Evolutionary conservation across 176 grass and related monocot genomes (phyloP).

Genomic region (Cocos nucifera): DNA sequence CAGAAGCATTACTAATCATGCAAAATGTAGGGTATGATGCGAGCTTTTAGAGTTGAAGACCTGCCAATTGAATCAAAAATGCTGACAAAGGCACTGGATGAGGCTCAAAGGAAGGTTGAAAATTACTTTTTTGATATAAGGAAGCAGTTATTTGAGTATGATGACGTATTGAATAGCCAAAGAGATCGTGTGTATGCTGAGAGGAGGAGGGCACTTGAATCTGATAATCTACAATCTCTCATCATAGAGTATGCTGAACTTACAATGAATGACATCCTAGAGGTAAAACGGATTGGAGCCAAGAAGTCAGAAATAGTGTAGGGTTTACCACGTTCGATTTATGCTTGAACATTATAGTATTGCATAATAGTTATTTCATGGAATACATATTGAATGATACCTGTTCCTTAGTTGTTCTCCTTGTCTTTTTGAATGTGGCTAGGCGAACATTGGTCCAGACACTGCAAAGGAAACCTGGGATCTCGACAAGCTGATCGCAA

Average conservation of each 20-base stretch:
- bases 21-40: conserved; percentile 71
- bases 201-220: conserved; percentile 76
- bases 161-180: conserved; percentile 97
- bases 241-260: conserved; percentile 94
- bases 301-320: too few species aligned
- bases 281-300: conserved; percentile 28
- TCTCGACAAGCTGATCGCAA: conserved; percentile 72
- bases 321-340: too few species aligned
- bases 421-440: conserved; percentile 8
- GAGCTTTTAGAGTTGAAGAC: conserved; percentile 91
- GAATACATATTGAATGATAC: neutral
- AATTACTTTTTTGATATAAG: conserved; percentile 99
- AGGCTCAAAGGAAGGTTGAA: conserved; percentile 96
- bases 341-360: too few species aligned
- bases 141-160: conserved; percentile 95
- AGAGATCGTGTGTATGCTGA: conserved; percentile 93
- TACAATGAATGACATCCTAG: conserved; percentile 95
- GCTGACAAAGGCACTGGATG: conserved; percentile 95
- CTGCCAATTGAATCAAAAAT: conserved; percentile 98
- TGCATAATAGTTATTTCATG: neutral
- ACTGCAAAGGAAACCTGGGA: conserved; percentile 77
- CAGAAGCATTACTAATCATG: conserved; percentile 2
- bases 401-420: neutral
- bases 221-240: conserved; percentile 71
- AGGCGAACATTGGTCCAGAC: conserved; percentile 89